Base-by-base conservation (phyloP, 192 early-diverging fungal genomes). In the Phycomyces blakesleeanus region DNA sequence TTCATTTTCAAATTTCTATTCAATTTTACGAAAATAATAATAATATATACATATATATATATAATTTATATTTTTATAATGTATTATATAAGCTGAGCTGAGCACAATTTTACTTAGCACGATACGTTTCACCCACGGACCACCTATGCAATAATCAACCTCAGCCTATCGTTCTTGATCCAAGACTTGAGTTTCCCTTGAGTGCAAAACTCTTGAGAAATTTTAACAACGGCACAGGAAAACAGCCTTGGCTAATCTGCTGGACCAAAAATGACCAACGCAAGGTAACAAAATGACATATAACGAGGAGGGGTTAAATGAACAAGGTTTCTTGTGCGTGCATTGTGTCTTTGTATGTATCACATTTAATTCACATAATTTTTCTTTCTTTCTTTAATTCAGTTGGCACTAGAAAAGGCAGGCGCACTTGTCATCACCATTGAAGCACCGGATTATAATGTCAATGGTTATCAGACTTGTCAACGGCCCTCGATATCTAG, bases 81-180 rank as follows among this genome's bases (percentile, higher is more conserved):
- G 21, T 25, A 27, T 22, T 55, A 49, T 51, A n/a, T 41, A 39
- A 22, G 55, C 24, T 22, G 38, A 44, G 25, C 34, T 18, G 51
- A 44, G 11, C 63, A 25, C 37, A 39, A 42, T 20, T 41, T 60
- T 41, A 22, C n/a, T 4, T n/a, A 59, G 66, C 59, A 0, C 47
- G 51, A 64, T 62, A 63, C 63, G 57, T 57, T 51, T 22, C 52
- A n/a, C 18, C 27, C 2, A 49, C 26, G 1, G 60, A 62, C 57
- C 51, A 47, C 44, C 42, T 42, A 9, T 1, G 9, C 54, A 15
- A 69, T 29, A 51, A 67, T 63, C 81, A 87, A 62, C 92, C 92
- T 16, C 84, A 85, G 44, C 91, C 93, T 6, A 75, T 97, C 22
- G 80, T 97, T 21, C 66, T 97, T 38, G 94, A 97, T 63, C 75